Base-by-base conservation (phyloP, 2,329 filamentous ascomycete genomes). In the Trichoderma atrobrunneum region DNA sequence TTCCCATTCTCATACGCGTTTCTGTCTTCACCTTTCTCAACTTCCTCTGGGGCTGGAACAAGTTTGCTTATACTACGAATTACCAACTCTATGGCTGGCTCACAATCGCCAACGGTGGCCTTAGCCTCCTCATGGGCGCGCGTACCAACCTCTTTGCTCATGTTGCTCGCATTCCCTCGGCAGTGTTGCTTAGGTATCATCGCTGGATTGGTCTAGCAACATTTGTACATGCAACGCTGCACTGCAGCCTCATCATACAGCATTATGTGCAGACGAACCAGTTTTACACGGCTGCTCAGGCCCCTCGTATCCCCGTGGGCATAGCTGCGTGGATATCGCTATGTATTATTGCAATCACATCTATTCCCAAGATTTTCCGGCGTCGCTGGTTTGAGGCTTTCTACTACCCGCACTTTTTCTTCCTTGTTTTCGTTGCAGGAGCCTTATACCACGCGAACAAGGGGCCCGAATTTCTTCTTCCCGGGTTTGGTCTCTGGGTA, bases 81-180 rank as follows among this genome's bases (percentile, higher is more conserved):
- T 78, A 76, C 64, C 77, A 75, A 60, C 74, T 77, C 10, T 78
- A 77, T 56, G 77, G 77, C 72, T 78, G 77, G 77, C 74, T 78
- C 11, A 72, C 72, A 62, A 76, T 78, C 32, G 74, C 77, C 34
- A 78, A 78, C 57, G 77, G 74, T 18, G 77, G 76, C n/a, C 72
- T 78, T 2, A 72, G 72, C 3, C 73, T 78, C 3, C 76, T 78
- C 36, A 18, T 77, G 7, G 73, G 74, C n/a, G 48, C 77, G 7
- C 76, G 77, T 24, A 74, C 70, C 16, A 78, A 77, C 63, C 76
- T 76, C 54, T 74, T 77, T 48, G 39, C 72, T 56, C 24, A 74
- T 3, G 48, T 7, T 3, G 43, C 43, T 51, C 43, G 43, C 43
- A 51, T 51, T 51, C 43, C 43, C 10, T 51, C 43, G 5, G 43